Base-by-base conservation (phyloP, 805 yeast species). In the Brettanomyces bruxellensis region DNA sequence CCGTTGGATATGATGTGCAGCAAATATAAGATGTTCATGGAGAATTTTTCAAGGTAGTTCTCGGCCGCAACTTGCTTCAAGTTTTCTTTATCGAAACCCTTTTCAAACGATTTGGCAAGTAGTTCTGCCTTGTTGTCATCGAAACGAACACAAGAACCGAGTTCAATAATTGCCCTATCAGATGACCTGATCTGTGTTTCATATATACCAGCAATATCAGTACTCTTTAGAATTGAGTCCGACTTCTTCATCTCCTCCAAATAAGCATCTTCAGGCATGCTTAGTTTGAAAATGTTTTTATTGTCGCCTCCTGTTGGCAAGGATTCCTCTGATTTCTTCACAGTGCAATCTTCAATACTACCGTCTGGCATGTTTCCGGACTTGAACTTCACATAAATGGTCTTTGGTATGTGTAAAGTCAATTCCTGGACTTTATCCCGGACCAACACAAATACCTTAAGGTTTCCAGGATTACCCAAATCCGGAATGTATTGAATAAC, bases 91-190 rank as follows among this genome's bases (percentile, higher is more conserved):
- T 83, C 78, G 62, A 95, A 95, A 0, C 99, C 99, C 48, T 76
- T 74, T 54, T 86, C 89, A 47, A 93, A 67, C 28, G 96, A 95
- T 55, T 75, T 78, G 6, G 97, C 95, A 8, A 95, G 68, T 0
- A 89, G 79, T 7, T 97, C 96, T n/a, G 86, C 76, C 46, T 75
- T 71, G 1, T 78, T 68, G 40, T 83, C 82, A 51, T 80, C 86
- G 51, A 90, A 83, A 13, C 72, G 71, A 22, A 90, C 84, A 13
- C 78, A 71, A 24, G 81, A 71, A 3, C 99, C 98, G 14, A 93
- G 66, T 32, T 83, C 83, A 52, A 93, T 75, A 40, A 88, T 75
- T 0, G 88, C 88, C 42, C 96, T 69, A 49, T 88, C 91, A 4
- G 75, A 68, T 0, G 87, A 63, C 7, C 69, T 71, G 37, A 93